phyloP scores from a whole-genome alignment of 1,139 yeast genomes.

The Candida pseudoviswanathii region DNA sequence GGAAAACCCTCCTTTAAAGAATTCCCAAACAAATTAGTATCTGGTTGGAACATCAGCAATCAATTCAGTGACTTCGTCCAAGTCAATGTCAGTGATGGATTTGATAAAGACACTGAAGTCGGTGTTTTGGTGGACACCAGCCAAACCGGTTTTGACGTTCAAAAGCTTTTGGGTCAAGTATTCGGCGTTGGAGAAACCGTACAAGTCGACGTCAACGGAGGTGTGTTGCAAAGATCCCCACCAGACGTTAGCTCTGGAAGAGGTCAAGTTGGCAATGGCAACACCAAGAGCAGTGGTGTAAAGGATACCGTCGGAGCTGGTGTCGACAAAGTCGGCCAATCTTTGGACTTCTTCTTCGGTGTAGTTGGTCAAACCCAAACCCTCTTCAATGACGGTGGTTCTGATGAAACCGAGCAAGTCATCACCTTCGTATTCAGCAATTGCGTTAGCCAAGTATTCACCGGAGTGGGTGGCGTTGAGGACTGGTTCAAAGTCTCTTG shows the following conservation, averaged over 20 bases:
- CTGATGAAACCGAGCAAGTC: conserved; percentile 44
- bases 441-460: conserved; percentile 54
- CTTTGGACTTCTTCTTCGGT: conserved; percentile 48
- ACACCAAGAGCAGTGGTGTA: conserved; percentile 24
- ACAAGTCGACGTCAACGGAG: conserved; percentile 86
- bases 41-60: conserved; percentile 32
- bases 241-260: conserved; percentile 73
- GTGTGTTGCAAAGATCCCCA: conserved; percentile 92
- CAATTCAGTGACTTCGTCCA: conserved; percentile 51
- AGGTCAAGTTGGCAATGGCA: conserved; percentile 59
- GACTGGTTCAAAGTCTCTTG: conserved; percentile 50
- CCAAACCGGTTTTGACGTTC: conserved; percentile 40
- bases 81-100: conserved; percentile 53
- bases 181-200: conserved; percentile 63
- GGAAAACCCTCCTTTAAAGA: neutral
- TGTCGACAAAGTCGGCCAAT: conserved; percentile 17
- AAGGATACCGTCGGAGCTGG: conserved; percentile 15
- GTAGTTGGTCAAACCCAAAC: conserved; percentile 62
- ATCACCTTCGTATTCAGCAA: conserved; percentile 28
- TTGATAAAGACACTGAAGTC: conserved; percentile 79
- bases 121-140: conserved; percentile 82
- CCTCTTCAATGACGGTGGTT: conserved; percentile 51
- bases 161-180: conserved; percentile 38
- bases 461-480: conserved; percentile 70
- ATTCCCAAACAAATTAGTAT: conserved; percentile 7